A percentile compares a stretch with the other conserved stretches of the same genome.
Conservation (phyloP, 495 filamentous ascomycete species). For the Xylaria acuta region DNA sequence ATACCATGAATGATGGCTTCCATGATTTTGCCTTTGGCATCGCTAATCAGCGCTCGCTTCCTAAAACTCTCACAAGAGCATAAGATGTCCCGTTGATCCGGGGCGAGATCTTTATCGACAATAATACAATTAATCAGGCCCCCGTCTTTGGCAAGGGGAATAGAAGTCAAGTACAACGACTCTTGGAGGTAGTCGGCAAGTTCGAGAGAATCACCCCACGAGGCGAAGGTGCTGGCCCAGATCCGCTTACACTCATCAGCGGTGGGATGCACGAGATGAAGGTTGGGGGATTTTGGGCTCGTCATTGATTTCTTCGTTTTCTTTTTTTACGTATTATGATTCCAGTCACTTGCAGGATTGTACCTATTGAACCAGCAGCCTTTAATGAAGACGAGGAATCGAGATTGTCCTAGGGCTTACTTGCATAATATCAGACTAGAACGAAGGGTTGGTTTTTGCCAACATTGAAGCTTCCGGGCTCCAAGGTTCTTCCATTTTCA, state of each 20-base stretch:
- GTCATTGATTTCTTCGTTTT: not conserved
- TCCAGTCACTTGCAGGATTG: too few species aligned
- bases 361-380: too few species aligned
- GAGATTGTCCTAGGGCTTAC: not conserved
- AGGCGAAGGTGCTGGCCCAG: conserved; percentile 67
- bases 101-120: conserved; percentile 59
- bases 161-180: not conserved
- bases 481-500: not conserved
- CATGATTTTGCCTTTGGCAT: conserved; percentile 21
- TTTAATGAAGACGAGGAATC: too few species aligned
- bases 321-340: not conserved
- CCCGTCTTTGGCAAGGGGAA: conserved; percentile 51
- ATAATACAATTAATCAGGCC: conserved; percentile 84
- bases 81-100: conserved; percentile 65
- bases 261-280: conserved; percentile 72
- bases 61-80: conserved; percentile 72
- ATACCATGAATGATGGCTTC: conserved; percentile 38
- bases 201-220: conserved; percentile 71
- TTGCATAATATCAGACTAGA: not conserved
- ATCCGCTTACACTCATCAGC: conserved; percentile 63
- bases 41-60: conserved; percentile 66
- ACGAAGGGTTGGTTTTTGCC: not conserved
- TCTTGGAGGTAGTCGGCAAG: conserved; percentile 66
- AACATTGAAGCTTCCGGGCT: too few species aligned
- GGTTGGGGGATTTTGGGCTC: conserved; percentile 29